Evolutionary conservation across 345 rosid genomes (phyloP), one percentile per base, ranked within the genome.

Genomic region (Aquilaria yunnanensis): DNA sequence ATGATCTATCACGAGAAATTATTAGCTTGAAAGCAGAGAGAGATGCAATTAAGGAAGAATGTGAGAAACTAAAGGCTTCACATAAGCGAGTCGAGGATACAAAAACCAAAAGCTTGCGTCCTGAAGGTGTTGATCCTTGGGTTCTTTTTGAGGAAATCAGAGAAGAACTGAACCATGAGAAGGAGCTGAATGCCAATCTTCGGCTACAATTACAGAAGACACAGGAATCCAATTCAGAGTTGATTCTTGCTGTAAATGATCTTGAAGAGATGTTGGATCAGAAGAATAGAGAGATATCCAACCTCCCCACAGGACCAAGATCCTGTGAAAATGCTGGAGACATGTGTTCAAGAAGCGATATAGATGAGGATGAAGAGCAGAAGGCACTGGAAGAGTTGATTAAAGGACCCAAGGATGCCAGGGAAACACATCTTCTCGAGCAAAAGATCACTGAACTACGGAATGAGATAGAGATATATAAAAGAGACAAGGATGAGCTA

Each of bases 201-300:
- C 82, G 79, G 72, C 57, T 79, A 74, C 99, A 94, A 71, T 82
- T 90, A 45, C 87, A 83, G 79, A 94, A 94, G 78, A 89, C 90
- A 2, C 95, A 79, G 66, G 96, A 94, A 63, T 84, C 97, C 29
- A 94, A 94, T 67, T 68, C 88, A 0, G 96, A 94, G 84, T 69
- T 94, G 82, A 82, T 94, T 61, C 88, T 94, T 66, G 96, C 89
- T 62, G 85, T 94, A 37, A 89, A 81, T 75, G 96, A 94, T 67
- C 81, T 91, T 1, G 93, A 94, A 64, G 86, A 73, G 60, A 80
- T 89, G 86, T 73, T 91, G 64, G 96, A 84, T 72, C 76, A 77
- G 64, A 91, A 69, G 67, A 79, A 71, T 53, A 69, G 52, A 32
- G 83, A 82, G 63, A 60, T 46, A 30, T 58, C 74, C 14, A 57